phyloP scores from a whole-genome alignment of 768 basidiomycete genomes.

The Tephrocybe sp. region DNA sequence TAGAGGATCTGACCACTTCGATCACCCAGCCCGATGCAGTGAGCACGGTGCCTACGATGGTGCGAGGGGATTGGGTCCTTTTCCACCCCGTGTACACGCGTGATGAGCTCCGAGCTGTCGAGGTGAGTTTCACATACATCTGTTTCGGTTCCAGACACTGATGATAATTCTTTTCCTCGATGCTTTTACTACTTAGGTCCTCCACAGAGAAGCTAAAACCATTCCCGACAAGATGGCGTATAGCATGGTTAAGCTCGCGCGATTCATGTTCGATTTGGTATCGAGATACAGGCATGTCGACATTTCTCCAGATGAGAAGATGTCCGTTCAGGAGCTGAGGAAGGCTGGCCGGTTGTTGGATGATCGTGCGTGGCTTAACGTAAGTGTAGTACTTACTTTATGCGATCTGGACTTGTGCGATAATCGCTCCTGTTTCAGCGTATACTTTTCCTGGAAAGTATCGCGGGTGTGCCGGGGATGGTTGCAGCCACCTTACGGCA shows the following conservation, averaged over 20 bases:
- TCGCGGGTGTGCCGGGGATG: constrained; percentile 97
- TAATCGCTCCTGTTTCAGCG: constrained; percentile 29
- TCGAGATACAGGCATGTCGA: constrained; percentile 81
- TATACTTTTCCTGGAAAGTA: constrained; percentile 70
- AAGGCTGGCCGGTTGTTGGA: constrained; percentile 71
- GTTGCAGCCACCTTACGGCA: constrained; percentile 89
- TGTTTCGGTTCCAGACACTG: background rate
- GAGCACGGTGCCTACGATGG: constrained; percentile 51
- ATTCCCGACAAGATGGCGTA: constrained; percentile 72
- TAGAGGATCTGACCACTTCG: constrained; percentile 17
- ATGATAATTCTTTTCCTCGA: too few relatives aligned
- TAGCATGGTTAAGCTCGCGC: constrained; percentile 53
- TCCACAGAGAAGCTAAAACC: constrained; percentile 63
- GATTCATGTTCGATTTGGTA: constrained; percentile 77
- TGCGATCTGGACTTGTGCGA: background rate
- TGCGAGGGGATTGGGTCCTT: constrained; percentile 84
- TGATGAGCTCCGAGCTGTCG: constrained; percentile 69
- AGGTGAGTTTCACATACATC: constrained; percentile 50
- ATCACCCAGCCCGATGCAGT: constrained; percentile 44
- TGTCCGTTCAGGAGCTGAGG: constrained; percentile 72
- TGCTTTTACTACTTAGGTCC: too few relatives aligned
- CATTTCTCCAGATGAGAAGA: constrained; percentile 55
- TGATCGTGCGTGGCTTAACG: constrained; percentile 74
- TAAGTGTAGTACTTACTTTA: constrained; percentile 27
- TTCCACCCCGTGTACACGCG: constrained; percentile 89